Conservation (phyloP, 768 basidiomycete species). For the Termitomyces titanicus region DNA sequence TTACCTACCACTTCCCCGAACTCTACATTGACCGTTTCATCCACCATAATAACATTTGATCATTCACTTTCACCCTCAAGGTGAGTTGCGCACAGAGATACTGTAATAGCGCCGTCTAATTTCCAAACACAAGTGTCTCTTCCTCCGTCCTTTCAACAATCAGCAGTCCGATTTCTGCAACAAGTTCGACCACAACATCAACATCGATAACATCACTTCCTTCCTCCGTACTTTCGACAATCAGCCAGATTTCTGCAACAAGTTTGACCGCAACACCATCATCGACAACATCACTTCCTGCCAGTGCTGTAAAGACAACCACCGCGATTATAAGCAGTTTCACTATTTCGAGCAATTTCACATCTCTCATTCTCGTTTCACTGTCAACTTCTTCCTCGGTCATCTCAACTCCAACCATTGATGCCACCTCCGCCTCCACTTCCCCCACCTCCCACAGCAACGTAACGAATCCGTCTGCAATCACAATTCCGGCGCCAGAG, state of each 20-base stretch:
- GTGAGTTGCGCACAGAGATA: background rate
- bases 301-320: background rate
- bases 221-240: background rate
- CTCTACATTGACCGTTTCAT: background rate
- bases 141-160: background rate
- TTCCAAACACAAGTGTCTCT: background rate
- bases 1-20: background rate
- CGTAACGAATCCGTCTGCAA: background rate
- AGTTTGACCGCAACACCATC: background rate
- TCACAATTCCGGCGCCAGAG: background rate
- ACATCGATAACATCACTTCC: background rate
- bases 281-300: background rate
- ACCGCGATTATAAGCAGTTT: background rate
- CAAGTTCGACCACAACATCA: background rate
- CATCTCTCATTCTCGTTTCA: background rate
- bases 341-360: background rate
- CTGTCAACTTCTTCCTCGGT: no score
- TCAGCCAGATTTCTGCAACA: background rate
- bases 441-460: background rate
- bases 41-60: background rate
- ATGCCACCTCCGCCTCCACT: background rate
- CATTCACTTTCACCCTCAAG: background rate
- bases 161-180: background rate
- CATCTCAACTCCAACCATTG: background rate
- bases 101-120: background rate